Percentiles rank a stretch among this genome's conserved stretches.
These are phyloP conservation scores for Paraconiothyrium sp. DNA, from an alignment of 2,329 filamentous ascomycete genomes.

Conservation along the genomic window DNA sequence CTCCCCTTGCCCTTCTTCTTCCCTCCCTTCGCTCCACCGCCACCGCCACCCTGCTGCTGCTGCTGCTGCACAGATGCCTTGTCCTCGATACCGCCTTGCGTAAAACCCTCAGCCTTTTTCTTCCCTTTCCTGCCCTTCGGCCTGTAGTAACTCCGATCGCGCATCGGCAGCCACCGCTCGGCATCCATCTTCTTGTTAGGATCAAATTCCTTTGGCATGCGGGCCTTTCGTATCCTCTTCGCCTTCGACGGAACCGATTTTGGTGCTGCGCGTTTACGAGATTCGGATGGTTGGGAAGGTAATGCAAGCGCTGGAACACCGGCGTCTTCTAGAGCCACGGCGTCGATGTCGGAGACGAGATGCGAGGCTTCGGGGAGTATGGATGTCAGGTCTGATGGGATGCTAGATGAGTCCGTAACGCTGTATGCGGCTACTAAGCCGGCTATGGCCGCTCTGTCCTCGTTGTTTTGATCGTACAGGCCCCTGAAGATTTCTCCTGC, in stretches of 20 bases:
- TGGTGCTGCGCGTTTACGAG: slow-evolving; percentile 48
- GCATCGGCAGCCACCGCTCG: slow-evolving; percentile 91
- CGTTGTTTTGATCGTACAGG: slow-evolving; percentile 71
- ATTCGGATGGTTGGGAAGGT: slow-evolving; percentile 43
- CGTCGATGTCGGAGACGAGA: slow-evolving; percentile 69
- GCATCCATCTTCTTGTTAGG: slow-evolving; percentile 83
- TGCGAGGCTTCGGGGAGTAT: slow-evolving; percentile 70
- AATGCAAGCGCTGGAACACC: slow-evolving; percentile 65
- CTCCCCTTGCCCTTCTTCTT: slow-evolving; percentile 37
- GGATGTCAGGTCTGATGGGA: slow-evolving; percentile 62
- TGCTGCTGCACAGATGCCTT: slow-evolving; percentile 49
- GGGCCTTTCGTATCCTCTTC: slow-evolving; percentile 67
- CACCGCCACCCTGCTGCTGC: slow-evolving; percentile 24
- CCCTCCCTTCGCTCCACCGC: slow-evolving; percentile 37
- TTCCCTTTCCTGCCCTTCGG: slow-evolving; percentile 94
- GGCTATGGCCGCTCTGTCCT: slow-evolving; percentile 75
- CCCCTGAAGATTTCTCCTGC: slow-evolving; percentile 83
- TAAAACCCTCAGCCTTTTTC: slow-evolving; percentile 74
- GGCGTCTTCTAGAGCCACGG: slow-evolving; percentile 69
- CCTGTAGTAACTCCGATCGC: slow-evolving; percentile 86
- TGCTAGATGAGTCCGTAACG: slow-evolving; percentile 65
- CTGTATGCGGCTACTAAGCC: slow-evolving; percentile 88
- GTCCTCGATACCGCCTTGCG: slow-evolving; percentile 86
- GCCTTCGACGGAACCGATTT: slow-evolving; percentile 61
- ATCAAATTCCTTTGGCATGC: slow-evolving; percentile 77